Evolutionary conservation across 148 eudicot species (phyloP).

Genomic region (Polygonum aviculare): DNA sequence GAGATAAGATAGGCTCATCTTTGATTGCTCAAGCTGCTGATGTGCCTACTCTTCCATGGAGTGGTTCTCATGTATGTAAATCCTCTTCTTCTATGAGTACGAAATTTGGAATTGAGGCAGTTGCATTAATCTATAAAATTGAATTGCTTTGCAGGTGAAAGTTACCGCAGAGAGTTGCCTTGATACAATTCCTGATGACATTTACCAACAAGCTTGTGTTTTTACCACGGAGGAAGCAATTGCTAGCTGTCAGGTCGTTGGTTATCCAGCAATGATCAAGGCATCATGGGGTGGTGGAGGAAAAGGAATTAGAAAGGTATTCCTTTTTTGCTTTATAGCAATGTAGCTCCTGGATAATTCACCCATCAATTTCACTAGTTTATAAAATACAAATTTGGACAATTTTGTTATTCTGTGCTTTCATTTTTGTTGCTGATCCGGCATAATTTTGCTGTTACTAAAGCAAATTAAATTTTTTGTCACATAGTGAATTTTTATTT

Average conservation of each 20-base stretch:
- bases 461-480: not conserved
- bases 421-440: not conserved
- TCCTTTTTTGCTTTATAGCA: conserved; percentile 13
- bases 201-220: conserved; percentile 85
- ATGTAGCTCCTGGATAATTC: not conserved
- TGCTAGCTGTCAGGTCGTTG: conserved; percentile 90
- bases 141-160: conserved; percentile 52
- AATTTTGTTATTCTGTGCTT: not conserved
- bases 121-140: not conserved
- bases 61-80: conserved; percentile 88
- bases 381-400: not conserved
- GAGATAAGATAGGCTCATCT: conserved; percentile 98
- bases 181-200: conserved; percentile 71
- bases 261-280: conserved; percentile 99
- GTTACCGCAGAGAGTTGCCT: conserved; percentile 70
- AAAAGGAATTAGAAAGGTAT: conserved; percentile 98
- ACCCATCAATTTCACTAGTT: not conserved
- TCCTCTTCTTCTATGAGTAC: not conserved
- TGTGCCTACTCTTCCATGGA: conserved; percentile 99
- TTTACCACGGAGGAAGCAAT: conserved; percentile 89
- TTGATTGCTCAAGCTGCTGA: conserved; percentile 98
- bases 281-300: conserved; percentile 99
- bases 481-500: not conserved
- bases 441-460: not conserved
- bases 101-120: not conserved